Conservation (phyloP, 2,329 filamentous ascomycete genomes). For the Xylariales sp. region DNA sequence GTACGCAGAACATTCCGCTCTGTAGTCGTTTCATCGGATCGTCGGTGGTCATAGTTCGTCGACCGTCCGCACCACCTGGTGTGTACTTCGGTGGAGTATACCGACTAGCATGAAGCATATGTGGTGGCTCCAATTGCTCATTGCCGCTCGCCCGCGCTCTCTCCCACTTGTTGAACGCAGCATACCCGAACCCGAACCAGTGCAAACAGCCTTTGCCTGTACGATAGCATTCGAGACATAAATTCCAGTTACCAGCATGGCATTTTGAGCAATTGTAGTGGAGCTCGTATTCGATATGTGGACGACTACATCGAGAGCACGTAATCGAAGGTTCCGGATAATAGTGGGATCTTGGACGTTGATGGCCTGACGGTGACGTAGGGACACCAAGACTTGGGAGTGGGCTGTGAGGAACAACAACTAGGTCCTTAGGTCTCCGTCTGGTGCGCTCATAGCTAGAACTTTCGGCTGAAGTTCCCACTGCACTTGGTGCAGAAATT, state of each 20-base stretch:
- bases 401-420: slow-evolving; percentile 30
- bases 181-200: slow-evolving; percentile 83
- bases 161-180: slow-evolving; percentile 65
- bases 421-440: slow-evolving; percentile 34
- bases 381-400: slow-evolving; percentile 26
- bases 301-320: slow-evolving; percentile 66
- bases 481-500: slow-evolving; percentile 11
- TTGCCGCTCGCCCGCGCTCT: slow-evolving; percentile 37
- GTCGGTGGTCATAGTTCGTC: slow-evolving; percentile 57
- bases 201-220: slow-evolving; percentile 70
- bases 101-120: slow-evolving; percentile 54
- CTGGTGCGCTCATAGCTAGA: slow-evolving; percentile 15
- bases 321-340: slow-evolving; percentile 68
- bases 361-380: slow-evolving; percentile 28
- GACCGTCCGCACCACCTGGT: slow-evolving; percentile 49
- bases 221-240: slow-evolving; percentile 80
- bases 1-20: slow-evolving; percentile 78
- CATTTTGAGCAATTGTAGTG: slow-evolving; percentile 80
- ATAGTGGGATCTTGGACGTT: slow-evolving; percentile 41
- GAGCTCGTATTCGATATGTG: slow-evolving; percentile 76
- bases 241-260: slow-evolving; percentile 65
- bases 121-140: slow-evolving; percentile 41
- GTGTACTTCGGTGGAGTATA: slow-evolving; percentile 46
- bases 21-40: slow-evolving; percentile 66
- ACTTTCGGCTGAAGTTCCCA: slow-evolving; percentile 16